Conservation (phyloP, 1,139 yeast species). For the Geotrichum citri-aurantii region DNA sequence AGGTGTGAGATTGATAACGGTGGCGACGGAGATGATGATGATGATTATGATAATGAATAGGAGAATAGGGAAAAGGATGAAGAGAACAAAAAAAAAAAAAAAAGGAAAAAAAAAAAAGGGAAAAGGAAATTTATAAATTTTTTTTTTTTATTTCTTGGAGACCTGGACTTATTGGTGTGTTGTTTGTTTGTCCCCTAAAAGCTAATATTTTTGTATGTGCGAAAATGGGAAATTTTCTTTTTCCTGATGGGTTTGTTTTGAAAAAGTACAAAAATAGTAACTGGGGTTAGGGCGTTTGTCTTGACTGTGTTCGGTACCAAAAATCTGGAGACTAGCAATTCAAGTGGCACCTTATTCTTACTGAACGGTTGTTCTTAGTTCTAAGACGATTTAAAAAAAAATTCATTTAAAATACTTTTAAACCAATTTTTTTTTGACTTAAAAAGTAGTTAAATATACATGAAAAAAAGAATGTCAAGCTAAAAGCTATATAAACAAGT, state of each 20-base stretch:
- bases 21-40: neutral
- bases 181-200: neutral
- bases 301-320: neutral
- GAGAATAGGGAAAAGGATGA: neutral
- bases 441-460: too few relatives aligned
- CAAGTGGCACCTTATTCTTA: too few relatives aligned
- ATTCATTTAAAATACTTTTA: too few relatives aligned
- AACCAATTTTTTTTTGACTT: too few relatives aligned
- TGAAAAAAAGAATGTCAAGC: too few relatives aligned
- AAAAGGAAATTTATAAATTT: neutral
- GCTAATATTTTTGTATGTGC: neutral
- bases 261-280: neutral
- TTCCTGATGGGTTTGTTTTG: neutral
- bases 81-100: neutral
- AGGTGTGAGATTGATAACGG: too few relatives aligned
- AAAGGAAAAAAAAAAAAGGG: neutral
- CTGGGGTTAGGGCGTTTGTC: neutral
- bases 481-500: too few relatives aligned
- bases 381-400: too few relatives aligned
- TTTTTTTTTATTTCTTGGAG: neutral
- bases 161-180: neutral
- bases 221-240: neutral
- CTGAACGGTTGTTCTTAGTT: too few relatives aligned
- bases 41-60: too few relatives aligned
- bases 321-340: neutral